These are phyloP conservation scores for Tolypocladium sp. DNA, from an alignment of 2,329 filamentous ascomycete genomes.

Conservation along the genomic window DNA sequence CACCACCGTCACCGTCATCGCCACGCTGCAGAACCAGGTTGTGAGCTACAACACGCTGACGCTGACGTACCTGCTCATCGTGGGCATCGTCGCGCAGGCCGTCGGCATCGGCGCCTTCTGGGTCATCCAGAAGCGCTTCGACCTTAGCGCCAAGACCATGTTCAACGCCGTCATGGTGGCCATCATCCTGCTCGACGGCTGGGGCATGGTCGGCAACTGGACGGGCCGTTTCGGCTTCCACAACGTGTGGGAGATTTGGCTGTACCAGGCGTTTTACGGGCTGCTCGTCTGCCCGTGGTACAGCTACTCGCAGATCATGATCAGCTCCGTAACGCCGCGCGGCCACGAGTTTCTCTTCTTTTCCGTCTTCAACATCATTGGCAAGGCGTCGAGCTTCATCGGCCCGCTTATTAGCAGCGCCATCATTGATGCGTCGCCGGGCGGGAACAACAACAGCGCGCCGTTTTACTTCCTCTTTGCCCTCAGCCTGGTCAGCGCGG, in stretches of 20 bases:
- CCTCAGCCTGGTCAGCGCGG: constrained; percentile 45
- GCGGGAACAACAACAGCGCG: constrained; percentile 44
- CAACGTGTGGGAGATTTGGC: constrained; percentile 35
- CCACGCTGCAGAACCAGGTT: constrained; percentile 55
- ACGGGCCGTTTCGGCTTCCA: constrained; percentile 34
- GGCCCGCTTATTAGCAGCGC: constrained; percentile 60
- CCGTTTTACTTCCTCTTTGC: constrained; percentile 60
- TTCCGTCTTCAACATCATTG: constrained; percentile 58
- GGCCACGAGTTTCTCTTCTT: constrained; percentile 66
- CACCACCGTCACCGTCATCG: constrained; percentile 60
- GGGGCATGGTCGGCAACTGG: constrained; percentile 39
- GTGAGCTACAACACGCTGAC: constrained; percentile 57
- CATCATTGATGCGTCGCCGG: constrained; percentile 54
- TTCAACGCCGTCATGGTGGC: constrained; percentile 54
- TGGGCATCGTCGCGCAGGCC: constrained; percentile 55
- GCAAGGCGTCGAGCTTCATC: constrained; percentile 60
- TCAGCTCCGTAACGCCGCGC: constrained; percentile 57
- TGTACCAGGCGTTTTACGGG: constrained; percentile 48
- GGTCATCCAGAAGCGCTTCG: constrained; percentile 49
- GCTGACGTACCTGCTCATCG: constrained; percentile 57
- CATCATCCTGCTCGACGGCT: constrained; percentile 49
- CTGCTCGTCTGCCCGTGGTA: constrained; percentile 63
- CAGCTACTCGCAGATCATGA: constrained; percentile 63
- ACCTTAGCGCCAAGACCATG: constrained; percentile 57
- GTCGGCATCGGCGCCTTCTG: constrained; percentile 55